A percentile compares a stretch with the other conserved stretches of the same genome.
Conservation (phyloP, 306 rosid genomes). For the Cucumis melo region DNA sequence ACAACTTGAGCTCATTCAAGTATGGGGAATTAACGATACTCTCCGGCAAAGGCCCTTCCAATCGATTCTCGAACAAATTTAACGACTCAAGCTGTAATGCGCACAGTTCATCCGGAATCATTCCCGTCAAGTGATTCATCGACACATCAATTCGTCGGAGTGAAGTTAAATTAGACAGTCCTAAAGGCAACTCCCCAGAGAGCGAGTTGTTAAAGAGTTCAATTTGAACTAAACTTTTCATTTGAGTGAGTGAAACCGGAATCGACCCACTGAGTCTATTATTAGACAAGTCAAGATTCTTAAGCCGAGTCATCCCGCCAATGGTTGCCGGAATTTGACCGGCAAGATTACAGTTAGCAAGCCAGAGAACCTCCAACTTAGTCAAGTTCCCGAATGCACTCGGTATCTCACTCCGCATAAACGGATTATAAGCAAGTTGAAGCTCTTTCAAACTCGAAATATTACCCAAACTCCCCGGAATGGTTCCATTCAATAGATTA, state of each 20-base stretch:
- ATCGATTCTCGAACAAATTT: constrained; percentile 21
- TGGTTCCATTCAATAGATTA: constrained; percentile 35
- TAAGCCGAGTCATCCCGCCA: constrained; percentile 17
- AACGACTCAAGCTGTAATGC: constrained; percentile 39
- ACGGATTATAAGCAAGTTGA: constrained; percentile 39
- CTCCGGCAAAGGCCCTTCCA: constrained; percentile 49
- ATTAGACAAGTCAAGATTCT: constrained; percentile 39
- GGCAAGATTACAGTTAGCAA: constrained; percentile 21
- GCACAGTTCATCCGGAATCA: constrained; percentile 40
- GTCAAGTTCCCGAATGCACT: constrained; percentile 37
- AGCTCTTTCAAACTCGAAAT: constrained; percentile 33
- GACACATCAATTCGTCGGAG: constrained; percentile 50
- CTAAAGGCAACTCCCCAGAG: constrained; percentile 50
- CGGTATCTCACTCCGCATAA: constrained; percentile 26
- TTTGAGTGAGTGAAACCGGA: constrained; percentile 21
- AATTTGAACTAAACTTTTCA: constrained; percentile 34
- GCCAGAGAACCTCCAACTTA: constrained; percentile 39
- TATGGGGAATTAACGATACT: constrained; percentile 25
- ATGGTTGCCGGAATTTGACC: constrained; percentile 46
- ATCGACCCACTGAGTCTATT: constrained; percentile 41
- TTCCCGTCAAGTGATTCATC: constrained; percentile 40
- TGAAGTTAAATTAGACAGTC: constrained; percentile 21
- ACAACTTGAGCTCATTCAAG: constrained; percentile 36
- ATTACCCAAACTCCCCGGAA: constrained; percentile 35
- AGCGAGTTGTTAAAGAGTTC: constrained; percentile 45